Evolutionary conservation across 1,139 yeast species (phyloP).

Genomic region (Diutina sp.): DNA sequence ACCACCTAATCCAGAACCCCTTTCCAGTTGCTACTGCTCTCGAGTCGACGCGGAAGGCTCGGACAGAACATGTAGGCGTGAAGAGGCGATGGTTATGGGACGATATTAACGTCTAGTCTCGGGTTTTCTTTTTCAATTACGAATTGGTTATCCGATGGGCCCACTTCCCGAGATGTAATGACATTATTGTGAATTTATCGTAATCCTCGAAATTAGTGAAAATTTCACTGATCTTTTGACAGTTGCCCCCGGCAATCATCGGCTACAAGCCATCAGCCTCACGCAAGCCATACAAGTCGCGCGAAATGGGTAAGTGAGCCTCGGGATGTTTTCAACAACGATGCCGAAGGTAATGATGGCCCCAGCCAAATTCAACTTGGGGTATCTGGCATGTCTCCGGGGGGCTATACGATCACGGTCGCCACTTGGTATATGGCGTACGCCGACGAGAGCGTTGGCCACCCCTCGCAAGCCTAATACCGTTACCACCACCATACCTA

Average conservation of each 20-base stretch:
- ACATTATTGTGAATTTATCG: no score
- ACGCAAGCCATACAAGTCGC: neutral
- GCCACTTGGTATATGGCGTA: neutral
- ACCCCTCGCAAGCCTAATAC: neutral
- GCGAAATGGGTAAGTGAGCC: neutral
- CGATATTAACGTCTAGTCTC: neutral
- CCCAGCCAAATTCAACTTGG: neutral
- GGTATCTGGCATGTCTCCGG: neutral
- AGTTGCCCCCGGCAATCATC: neutral
- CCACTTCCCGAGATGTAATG: no score
- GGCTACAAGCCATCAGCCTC: neutral
- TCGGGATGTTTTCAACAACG: conserved; percentile 1
- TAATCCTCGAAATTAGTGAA: neutral
- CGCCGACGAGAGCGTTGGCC: neutral
- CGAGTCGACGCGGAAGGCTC: neutral
- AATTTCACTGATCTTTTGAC: neutral
- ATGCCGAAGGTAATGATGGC: neutral
- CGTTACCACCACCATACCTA: neutral
- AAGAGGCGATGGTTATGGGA: neutral
- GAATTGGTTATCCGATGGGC: no score
- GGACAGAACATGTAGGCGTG: neutral
- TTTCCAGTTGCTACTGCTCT: neutral
- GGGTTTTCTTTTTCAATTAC: neutral
- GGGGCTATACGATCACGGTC: neutral
- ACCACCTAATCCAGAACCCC: neutral